phyloP scores from a whole-genome alignment of 2,329 filamentous ascomycete species.

The Hypoxylon sp. region DNA sequence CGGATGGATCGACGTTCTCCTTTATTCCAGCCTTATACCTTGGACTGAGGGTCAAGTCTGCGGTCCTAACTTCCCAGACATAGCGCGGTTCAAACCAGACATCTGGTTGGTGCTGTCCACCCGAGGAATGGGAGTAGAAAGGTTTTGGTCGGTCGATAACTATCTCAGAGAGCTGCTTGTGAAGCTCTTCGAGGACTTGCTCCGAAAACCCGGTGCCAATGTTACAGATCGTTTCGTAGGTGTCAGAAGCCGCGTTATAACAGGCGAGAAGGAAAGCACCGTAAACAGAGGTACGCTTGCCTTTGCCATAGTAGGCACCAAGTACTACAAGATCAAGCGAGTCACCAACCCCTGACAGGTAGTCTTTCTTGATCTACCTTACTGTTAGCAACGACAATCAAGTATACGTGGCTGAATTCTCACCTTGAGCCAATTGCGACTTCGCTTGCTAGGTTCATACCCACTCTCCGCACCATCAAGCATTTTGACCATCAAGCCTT shows the following conservation, averaged over 20 bases:
- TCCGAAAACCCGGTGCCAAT: constrained; percentile 98
- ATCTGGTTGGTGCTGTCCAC: constrained; percentile 93
- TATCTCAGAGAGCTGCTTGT: constrained; percentile 80
- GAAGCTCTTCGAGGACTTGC: constrained; percentile 89
- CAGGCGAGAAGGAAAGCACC: constrained; percentile 96
- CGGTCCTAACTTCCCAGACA: constrained; percentile 98
- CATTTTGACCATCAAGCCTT: constrained; percentile 99
- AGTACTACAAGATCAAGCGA: constrained; percentile 96
- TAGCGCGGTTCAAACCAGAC: constrained; percentile 97
- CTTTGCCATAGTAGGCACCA: constrained; percentile 93
- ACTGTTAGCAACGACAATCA: constrained; percentile 44
- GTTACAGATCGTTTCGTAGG: constrained; percentile 97
- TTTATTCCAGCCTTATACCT: constrained; percentile 91
- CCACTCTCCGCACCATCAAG: constrained; percentile 91
- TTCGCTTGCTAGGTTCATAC: constrained; percentile 96
- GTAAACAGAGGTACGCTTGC: constrained; percentile 95
- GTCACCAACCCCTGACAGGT: constrained; percentile 92
- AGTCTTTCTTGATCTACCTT: constrained; percentile 92
- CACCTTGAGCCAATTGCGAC: constrained; percentile 98
- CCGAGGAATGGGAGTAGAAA: constrained; percentile 89
- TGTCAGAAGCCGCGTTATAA: constrained; percentile 84
- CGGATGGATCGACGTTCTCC: constrained; percentile 80
- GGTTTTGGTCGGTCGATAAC: constrained; percentile 93
- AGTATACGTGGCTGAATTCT: constrained; percentile 33
- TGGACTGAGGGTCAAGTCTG: constrained; percentile 92